phyloP scores from a whole-genome alignment of 306 rosid species.

The Cyamopsis tetragonoloba region DNA sequence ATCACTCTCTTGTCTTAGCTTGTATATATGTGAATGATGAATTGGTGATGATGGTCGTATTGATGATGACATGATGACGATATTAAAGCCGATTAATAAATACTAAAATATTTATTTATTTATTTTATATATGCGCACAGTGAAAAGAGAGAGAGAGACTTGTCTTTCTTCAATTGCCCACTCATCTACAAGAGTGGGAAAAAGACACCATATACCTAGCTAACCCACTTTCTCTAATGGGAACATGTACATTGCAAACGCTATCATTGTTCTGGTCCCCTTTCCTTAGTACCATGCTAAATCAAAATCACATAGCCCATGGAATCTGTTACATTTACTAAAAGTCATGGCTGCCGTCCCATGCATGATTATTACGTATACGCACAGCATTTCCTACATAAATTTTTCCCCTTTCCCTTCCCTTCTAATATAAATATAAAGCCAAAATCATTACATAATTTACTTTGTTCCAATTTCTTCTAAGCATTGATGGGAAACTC shows the following conservation, averaged over 20 bases:
- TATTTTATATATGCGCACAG: not conserved
- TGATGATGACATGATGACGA: slow-evolving; percentile 78
- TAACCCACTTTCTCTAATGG: slow-evolving; percentile 66
- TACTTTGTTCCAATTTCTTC: not conserved
- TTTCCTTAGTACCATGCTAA: slow-evolving; percentile 41
- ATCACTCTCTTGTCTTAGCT: slow-evolving; percentile 16
- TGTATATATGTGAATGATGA: not conserved
- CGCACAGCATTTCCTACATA: slow-evolving; percentile 29
- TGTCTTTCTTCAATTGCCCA: slow-evolving; percentile 37
- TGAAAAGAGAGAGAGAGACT: not conserved
- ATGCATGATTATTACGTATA: slow-evolving; percentile 85
- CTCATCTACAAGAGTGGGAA: slow-evolving; percentile 50
- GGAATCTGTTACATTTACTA: slow-evolving; percentile 37
- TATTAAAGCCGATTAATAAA: slow-evolving; percentile 23
- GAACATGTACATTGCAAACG: slow-evolving; percentile 52
- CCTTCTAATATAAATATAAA: no score
- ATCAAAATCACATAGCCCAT: slow-evolving; percentile 33
- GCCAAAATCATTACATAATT: not conserved
- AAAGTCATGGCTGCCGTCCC: slow-evolving; percentile 51
- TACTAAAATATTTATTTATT: not conserved
- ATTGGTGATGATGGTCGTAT: slow-evolving; percentile 54
- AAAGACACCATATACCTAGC: slow-evolving; percentile 47
- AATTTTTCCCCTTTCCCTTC: slow-evolving; percentile 20
- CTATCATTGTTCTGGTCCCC: slow-evolving; percentile 61
- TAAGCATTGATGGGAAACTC: not conserved